Evolutionary conservation across 495 filamentous ascomycete genomes (phyloP).

Genomic region (Corynascus novoguineensis): DNA sequence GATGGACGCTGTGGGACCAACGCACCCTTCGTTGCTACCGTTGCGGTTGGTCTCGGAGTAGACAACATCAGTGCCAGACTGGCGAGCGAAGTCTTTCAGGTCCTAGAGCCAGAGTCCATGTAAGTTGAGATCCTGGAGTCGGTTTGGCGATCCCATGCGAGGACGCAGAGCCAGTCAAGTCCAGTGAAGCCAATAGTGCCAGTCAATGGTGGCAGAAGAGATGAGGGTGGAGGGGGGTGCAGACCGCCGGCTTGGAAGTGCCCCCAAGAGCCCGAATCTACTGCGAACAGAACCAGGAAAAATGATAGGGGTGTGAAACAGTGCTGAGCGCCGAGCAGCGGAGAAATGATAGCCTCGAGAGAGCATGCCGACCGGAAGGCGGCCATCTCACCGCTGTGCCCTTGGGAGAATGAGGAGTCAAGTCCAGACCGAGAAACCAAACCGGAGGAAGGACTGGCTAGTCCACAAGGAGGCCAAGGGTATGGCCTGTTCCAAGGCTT

Average conservation of each 20-base stretch:
- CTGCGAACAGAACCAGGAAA: constrained; percentile 19
- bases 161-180: constrained; percentile 43
- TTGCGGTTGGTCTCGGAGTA: constrained; percentile 96
- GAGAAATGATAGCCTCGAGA: constrained; percentile 4
- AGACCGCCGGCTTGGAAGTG: constrained; percentile 12
- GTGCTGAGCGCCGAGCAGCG: constrained; percentile 5
- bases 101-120: constrained; percentile 70
- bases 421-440: constrained; percentile 20
- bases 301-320: constrained; percentile 1
- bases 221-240: no score
- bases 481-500: constrained; percentile 21
- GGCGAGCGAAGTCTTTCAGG: constrained; percentile 98
- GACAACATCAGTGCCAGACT: constrained; percentile 94
- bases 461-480: constrained; percentile 13
- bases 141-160: constrained; percentile 28
- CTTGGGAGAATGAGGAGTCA: constrained; percentile 4
- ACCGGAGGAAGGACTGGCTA: constrained; percentile 10
- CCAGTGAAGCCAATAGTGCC: constrained; percentile 33
- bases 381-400: constrained; percentile 9
- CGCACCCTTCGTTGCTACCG: constrained; percentile 88
- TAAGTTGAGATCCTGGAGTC: constrained; percentile 48
- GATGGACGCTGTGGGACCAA: constrained; percentile 15
- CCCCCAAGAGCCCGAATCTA: constrained; percentile 1
- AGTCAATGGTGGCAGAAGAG: constrained; percentile 4
- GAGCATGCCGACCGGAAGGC: constrained; percentile 10